phyloP scores from a whole-genome alignment of 1,139 yeast species.

The Yamadazyma dushanensis region DNA sequence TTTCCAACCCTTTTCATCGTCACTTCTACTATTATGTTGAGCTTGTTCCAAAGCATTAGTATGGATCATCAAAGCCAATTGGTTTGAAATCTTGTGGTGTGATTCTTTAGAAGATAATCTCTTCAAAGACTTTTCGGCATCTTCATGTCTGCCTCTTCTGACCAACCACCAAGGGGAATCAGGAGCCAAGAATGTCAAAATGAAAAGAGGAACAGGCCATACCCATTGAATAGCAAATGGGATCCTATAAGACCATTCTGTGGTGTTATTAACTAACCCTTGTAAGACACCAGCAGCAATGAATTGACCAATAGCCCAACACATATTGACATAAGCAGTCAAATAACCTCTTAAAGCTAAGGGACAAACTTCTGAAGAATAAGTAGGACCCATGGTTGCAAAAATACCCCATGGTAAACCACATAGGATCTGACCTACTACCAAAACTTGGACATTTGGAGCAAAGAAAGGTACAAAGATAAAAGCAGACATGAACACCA shows the following conservation, averaged over 20 bases:
- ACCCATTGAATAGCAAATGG: slow-evolving; percentile 47
- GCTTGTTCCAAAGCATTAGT: slow-evolving; percentile 13
- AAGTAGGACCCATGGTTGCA: slow-evolving; percentile 43
- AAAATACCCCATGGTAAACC: slow-evolving; percentile 51
- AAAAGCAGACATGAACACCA: slow-evolving; percentile 28
- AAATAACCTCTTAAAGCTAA: slow-evolving; percentile 41
- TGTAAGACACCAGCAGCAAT: slow-evolving; percentile 40
- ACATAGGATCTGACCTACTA: slow-evolving; percentile 44
- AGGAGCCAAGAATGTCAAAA: slow-evolving; percentile 26
- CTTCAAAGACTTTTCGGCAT: slow-evolving; percentile 10
- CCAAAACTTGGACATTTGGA: slow-evolving; percentile 29
- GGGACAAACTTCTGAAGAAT: slow-evolving; percentile 51
- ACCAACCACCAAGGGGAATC: slow-evolving; percentile 21
- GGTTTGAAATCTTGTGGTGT: slow-evolving; percentile 10
- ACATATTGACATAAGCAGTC: slow-evolving; percentile 41
- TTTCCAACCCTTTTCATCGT: slow-evolving; percentile 17
- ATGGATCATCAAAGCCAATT: slow-evolving; percentile 12
- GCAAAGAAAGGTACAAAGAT: slow-evolving; percentile 48
- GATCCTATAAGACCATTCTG: slow-evolving; percentile 34
- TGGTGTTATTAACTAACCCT: slow-evolving; percentile 23
- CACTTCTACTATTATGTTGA: slow-evolving; percentile 2
- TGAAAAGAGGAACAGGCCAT: slow-evolving; percentile 29
- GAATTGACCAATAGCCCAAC: slow-evolving; percentile 48
- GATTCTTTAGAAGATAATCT: slow-evolving; percentile 5
- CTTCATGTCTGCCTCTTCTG: slow-evolving; percentile 11